Base-by-base conservation (phyloP, 1,139 yeast genomes). In the Scheffersomyces quercinus region DNA sequence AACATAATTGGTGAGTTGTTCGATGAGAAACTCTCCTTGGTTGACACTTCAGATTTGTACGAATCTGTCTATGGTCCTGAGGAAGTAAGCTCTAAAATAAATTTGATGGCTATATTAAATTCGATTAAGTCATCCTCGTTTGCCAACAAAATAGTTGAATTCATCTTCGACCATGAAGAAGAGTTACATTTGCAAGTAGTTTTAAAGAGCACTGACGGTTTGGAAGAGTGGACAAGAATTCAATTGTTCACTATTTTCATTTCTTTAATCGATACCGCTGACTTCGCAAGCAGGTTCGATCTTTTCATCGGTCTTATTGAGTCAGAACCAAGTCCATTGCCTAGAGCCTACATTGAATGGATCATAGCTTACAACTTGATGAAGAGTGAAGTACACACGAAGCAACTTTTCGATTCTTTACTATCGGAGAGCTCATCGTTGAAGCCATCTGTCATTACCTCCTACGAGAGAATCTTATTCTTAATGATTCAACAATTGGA, bases 311-410 rank as follows among this genome's bases (percentile, higher is more conserved):
- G 47, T 1, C 47, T 69, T 31, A 54, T 72, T 9, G 70, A 59
- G 7, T 59, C 55, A 2, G 96, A 89, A 49, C 81, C 89, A 10
- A 85, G 95, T 50, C 97, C 96, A 0, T 68, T 84, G 45, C 88
- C 81, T 2, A 77, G 97, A 46, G 67, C 79, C 3, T 87, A 85
- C 54, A 65, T 86, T 42, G 97, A 90, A 56, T 90, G 97, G 97
- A 68, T 84, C 5, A 64, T 85, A 35, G 75, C 90, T 0, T 60
- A 62, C 24, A 58, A 68, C 7, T 55, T 77, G 30, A 44, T 60
- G 28, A 51, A 51, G 28, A 52, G 54, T 34, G 52, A 55, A 5
- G 45, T 45, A 2, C 41, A 52, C n/a, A 50, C 55, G n/a, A 51
- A 55, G 1, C 31, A 36, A 9, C 34, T 66, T 3, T 58, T 69